A percentile compares a stretch with the other conserved stretches of the same genome.
phyloP scores from a whole-genome alignment of 768 basidiomycete genomes.

The Mycena epipterygia region DNA sequence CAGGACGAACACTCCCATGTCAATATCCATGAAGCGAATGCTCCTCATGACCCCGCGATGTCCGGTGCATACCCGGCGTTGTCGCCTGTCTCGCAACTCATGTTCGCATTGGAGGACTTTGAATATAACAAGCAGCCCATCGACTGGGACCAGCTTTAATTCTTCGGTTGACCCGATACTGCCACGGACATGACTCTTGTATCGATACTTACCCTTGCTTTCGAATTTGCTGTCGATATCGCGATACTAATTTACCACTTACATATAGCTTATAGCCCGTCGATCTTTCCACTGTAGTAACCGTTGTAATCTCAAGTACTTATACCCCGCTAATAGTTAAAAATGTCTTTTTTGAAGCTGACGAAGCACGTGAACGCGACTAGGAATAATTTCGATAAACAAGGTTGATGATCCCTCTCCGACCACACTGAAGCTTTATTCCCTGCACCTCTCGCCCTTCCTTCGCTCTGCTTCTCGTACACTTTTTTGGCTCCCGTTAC shows the following conservation, averaged over 20 bases:
- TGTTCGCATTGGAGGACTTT: neutral
- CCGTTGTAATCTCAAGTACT: conserved; percentile 27
- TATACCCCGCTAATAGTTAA: conserved; percentile 27
- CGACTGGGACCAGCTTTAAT: neutral
- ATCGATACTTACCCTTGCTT: conserved; percentile 24
- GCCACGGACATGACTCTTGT: conserved; percentile 27
- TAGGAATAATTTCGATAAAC: too few species aligned
- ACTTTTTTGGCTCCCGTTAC: conserved; percentile 2
- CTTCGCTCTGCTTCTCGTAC: conserved; percentile 1
- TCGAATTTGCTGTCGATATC: conserved; percentile 19
- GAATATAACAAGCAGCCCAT: conserved; percentile 16
- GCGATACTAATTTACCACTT: conserved; percentile 21
- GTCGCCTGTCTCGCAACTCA: conserved; percentile 24
- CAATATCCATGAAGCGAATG: conserved; percentile 18
- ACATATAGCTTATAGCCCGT: conserved; percentile 32
- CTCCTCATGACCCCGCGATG: conserved; percentile 13
- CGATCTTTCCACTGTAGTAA: conserved; percentile 35
- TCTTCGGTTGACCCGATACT: conserved; percentile 24
- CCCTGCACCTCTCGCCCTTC: neutral
- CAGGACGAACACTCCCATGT: conserved; percentile 9
- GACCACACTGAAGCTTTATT: too few species aligned
- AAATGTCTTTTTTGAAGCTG: neutral
- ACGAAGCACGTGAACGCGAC: neutral
- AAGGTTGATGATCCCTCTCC: too few species aligned
- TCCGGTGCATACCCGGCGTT: conserved; percentile 6